These are phyloP conservation scores for Geosmithia morbida DNA, from an alignment of 2,329 filamentous ascomycete genomes.

Conservation along the genomic window DNA sequence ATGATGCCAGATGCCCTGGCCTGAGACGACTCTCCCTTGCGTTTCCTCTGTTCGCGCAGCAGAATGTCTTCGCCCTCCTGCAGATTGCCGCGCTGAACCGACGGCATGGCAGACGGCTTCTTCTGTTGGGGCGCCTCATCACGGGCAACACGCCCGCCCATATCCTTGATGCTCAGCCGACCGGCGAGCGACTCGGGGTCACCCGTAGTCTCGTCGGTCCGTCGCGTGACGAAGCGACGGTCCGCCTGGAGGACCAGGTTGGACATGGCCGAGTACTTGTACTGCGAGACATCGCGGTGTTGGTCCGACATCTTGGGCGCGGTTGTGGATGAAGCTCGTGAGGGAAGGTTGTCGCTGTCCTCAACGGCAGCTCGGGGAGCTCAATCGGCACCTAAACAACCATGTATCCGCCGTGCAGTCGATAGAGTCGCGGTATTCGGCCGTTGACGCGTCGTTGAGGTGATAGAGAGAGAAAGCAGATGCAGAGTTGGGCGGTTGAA, in stretches of 20 bases:
- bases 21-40: constrained; percentile 58
- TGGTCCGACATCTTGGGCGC: constrained; percentile 53
- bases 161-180: constrained; percentile 83
- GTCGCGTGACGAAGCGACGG: constrained; percentile 83
- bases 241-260: constrained; percentile 99
- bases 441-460: background rate
- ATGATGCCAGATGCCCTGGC: constrained; percentile 63
- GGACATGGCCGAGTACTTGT: constrained; percentile 99
- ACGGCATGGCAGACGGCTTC: constrained; percentile 49
- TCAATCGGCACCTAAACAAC: constrained; percentile 13
- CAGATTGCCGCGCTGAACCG: constrained; percentile 61
- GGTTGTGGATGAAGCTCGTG: constrained; percentile 6
- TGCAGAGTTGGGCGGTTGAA: background rate
- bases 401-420: constrained; percentile 14
- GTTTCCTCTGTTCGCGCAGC: constrained; percentile 72
- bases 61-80: constrained; percentile 75
- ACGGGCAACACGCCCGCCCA: constrained; percentile 73
- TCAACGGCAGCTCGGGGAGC: constrained; percentile 21
- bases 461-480: background rate
- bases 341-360: constrained; percentile 8
- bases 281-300: constrained; percentile 79
- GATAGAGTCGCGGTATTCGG: constrained; percentile 2
- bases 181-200: constrained; percentile 96
- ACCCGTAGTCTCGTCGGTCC: constrained; percentile 88
- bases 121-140: constrained; percentile 72